Evolutionary conservation across 2,329 filamentous ascomycete species (phyloP), one percentile per base, ranked within the genome.

Genomic region (Ascosphaera aggregata): DNA sequence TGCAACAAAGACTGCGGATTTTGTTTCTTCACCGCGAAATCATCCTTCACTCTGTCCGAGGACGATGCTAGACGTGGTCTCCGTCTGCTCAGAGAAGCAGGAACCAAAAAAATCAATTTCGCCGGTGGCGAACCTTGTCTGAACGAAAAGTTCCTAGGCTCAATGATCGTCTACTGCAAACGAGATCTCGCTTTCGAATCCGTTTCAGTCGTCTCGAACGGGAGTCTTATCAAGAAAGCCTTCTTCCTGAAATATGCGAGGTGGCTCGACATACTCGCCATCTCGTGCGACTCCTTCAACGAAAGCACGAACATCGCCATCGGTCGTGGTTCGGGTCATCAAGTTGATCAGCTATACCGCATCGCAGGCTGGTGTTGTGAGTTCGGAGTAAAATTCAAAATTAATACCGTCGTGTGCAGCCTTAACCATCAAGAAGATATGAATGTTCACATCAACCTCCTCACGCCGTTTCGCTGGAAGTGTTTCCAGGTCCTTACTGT

Each of bases 81-180:
- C 3, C 45, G 40, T 2, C 54, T 67, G 1, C 57, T 71, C 9
- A 56, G 57, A 39, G 45, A 60, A 1, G 65, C 63, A 2, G 66
- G 66, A 11, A 69, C 69, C 65, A 56, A 52, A 38, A 71, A 69
- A 46, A 53, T 69, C 47, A 69, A 69, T 48, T 64, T 70, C 43
- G 65, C 66, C 0, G 66, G 66, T 19, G 65, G 67, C 9, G 66
- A 70, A 43, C 65, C 66, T 0, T 66, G 69, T 44, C 57, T 71
- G 7, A 64, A 69, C 44, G 56, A 57, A 0, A 46, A 49, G 18
- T 56, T 59, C 39, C 51, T 69, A 0, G 55, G 56, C 18, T 49
- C 59, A 42, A 50, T 71, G 34, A 47, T 60, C 20, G 45, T 54
- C 18, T 70, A 57, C 48, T 61, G 60, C 53, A 71, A 71, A 44